Conservation (phyloP, 2,329 filamentous ascomycete species). For the Ambrosiella xylebori region DNA sequence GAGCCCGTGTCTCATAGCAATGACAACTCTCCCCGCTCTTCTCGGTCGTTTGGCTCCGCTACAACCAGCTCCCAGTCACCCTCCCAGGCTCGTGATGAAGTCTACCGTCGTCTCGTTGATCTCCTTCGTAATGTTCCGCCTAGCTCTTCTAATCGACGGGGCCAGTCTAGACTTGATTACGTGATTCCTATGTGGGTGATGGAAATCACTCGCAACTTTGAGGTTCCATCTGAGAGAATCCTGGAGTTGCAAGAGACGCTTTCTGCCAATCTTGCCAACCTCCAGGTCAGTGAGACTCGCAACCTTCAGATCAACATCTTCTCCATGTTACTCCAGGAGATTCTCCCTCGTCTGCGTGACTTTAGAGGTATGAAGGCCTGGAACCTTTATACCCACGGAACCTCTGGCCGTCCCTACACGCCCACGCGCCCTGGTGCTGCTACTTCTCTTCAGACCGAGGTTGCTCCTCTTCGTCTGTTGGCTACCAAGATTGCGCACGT, state of each 20-base stretch:
- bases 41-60: slow-evolving; percentile 22
- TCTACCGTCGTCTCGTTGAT: slow-evolving; percentile 36
- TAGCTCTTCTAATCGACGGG: slow-evolving; percentile 18
- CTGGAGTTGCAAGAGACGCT: slow-evolving; percentile 31
- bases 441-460: slow-evolving; percentile 28
- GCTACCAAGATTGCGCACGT: slow-evolving; percentile 68
- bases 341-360: slow-evolving; percentile 11
- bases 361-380: slow-evolving; percentile 13
- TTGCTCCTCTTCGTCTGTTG: slow-evolving; percentile 43
- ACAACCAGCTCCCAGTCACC: slow-evolving; percentile 14
- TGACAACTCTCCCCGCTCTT: slow-evolving; percentile 32
- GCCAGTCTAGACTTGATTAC: slow-evolving; percentile 31
- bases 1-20: slow-evolving; percentile 27
- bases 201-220: slow-evolving; percentile 40
- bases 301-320: slow-evolving; percentile 19
- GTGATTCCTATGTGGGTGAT: slow-evolving; percentile 37
- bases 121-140: slow-evolving; percentile 34
- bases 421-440: slow-evolving; percentile 19
- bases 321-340: slow-evolving; percentile 26
- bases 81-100: slow-evolving; percentile 25
- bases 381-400: slow-evolving; percentile 35
- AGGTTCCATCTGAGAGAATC: slow-evolving; percentile 31
- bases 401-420: slow-evolving; percentile 18
- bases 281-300: slow-evolving; percentile 31
- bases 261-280: slow-evolving; percentile 25